Conservation (phyloP, 306 rosid genomes). For the Neltuma alba region DNA sequence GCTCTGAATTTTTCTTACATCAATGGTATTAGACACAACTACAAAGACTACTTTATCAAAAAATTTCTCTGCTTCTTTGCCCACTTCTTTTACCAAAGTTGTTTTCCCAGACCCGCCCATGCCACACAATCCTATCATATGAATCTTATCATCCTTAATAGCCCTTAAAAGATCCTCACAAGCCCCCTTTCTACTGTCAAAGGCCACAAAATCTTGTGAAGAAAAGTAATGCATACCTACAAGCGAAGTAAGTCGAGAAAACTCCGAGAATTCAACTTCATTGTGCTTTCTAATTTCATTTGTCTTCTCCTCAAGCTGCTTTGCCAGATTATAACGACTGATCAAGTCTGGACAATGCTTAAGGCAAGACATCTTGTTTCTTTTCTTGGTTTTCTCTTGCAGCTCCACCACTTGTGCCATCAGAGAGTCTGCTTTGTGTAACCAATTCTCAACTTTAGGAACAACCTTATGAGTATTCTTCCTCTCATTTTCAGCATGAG, state of each 20-base stretch:
- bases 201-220: neutral
- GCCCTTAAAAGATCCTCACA: neutral
- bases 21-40: neutral
- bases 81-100: neutral
- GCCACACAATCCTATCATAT: neutral
- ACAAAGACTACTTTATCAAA: neutral
- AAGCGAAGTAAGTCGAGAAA: neutral
- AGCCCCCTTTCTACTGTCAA: too few species aligned
- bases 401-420: too few species aligned
- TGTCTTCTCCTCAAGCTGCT: too few species aligned
- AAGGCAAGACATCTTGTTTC: neutral
- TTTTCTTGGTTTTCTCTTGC: too few species aligned
- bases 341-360: neutral
- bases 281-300: too few species aligned
- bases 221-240: neutral
- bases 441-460: too few species aligned
- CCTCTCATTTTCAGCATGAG: too few species aligned
- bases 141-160: neutral
- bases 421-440: too few species aligned
- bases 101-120: too few species aligned
- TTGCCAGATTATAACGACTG: neutral
- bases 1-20: too few species aligned
- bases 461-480: too few species aligned
- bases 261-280: neutral
- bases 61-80: neutral